A percentile compares a stretch with the other conserved stretches of the same genome.
Conservation (phyloP, 1,284 basidiomycete genomes). For the Leccinum holopus region DNA sequence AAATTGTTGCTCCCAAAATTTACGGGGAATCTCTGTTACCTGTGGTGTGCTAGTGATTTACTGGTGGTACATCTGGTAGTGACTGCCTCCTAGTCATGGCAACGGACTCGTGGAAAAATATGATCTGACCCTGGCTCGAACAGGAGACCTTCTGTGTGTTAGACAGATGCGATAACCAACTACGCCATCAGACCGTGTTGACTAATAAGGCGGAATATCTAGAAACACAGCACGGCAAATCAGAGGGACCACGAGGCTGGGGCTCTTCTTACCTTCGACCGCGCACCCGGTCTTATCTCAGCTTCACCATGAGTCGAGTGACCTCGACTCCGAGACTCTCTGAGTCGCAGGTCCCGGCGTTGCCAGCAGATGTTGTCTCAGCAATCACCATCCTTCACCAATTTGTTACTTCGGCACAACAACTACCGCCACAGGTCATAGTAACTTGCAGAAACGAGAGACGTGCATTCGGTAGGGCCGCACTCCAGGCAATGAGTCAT, state of each 20-base stretch:
- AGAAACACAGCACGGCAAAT: background rate
- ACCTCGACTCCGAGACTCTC: conserved; percentile 23
- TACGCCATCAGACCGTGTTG: conserved; percentile 56
- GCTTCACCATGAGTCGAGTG: conserved; percentile 25
- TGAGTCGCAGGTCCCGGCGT: conserved; percentile 23
- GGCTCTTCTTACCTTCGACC: conserved; percentile 4
- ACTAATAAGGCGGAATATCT: background rate
- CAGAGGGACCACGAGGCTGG: background rate
- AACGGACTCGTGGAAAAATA: background rate
- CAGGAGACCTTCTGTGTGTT: conserved; percentile 64
- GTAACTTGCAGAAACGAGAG: conserved; percentile 33
- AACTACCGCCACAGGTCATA: conserved; percentile 34
- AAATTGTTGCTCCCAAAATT: no score
- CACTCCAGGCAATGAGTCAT: conserved; percentile 35
- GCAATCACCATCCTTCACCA: conserved; percentile 31
- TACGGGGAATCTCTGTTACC: no score
- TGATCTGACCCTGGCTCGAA: conserved; percentile 58
- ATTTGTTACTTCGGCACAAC: conserved; percentile 28
- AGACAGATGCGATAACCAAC: conserved; percentile 81
- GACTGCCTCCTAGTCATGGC: no score
- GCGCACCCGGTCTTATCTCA: background rate
- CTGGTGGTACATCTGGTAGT: no score
- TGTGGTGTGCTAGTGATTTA: no score
- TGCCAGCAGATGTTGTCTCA: conserved; percentile 31
- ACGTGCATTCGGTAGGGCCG: conserved; percentile 31